Percentiles rank a stretch among this genome's conserved stretches.
These are phyloP conservation scores for Phylloporus sp. DNA, from an alignment of 768 basidiomycete genomes.

Conservation along the genomic window DNA sequence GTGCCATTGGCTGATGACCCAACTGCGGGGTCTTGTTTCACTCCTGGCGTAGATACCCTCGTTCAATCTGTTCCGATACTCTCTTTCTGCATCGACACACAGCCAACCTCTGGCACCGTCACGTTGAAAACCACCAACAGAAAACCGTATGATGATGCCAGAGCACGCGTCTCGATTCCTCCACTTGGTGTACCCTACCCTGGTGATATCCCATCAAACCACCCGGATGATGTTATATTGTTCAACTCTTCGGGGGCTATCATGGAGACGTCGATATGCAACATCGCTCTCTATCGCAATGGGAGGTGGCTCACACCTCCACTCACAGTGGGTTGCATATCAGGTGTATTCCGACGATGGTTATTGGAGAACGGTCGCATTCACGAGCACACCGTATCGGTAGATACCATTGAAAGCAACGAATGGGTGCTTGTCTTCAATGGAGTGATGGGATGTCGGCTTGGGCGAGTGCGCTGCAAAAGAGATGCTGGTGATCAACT, in stretches of 20 bases:
- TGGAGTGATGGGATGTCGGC: constrained; percentile 63
- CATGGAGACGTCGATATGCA: constrained; percentile 69
- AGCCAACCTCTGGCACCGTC: constrained; percentile 48
- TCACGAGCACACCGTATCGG: constrained; percentile 41
- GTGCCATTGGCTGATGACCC: constrained; percentile 38
- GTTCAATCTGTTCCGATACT: constrained; percentile 35
- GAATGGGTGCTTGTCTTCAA: constrained; percentile 72
- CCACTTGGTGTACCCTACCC: constrained; percentile 17
- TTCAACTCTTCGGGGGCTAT: constrained; percentile 48
- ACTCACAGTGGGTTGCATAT: constrained; percentile 59
- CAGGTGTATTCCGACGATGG: constrained; percentile 67
- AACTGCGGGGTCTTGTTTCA: constrained; percentile 34
- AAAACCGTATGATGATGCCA: constrained; percentile 56
- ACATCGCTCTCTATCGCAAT: constrained; percentile 61
- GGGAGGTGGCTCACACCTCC: constrained; percentile 65
- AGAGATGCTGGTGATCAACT: neutral
- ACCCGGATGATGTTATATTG: constrained; percentile 57
- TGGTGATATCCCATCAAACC: constrained; percentile 1
- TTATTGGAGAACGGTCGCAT: constrained; percentile 58
- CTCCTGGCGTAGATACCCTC: constrained; percentile 30
- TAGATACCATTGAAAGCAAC: constrained; percentile 42
- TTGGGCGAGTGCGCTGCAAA: constrained; percentile 37
- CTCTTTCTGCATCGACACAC: constrained; percentile 51
- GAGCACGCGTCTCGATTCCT: constrained; percentile 49
- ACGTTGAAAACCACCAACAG: constrained; percentile 70